phyloP scores from a whole-genome alignment of 345 rosid genomes.

The Angophora floribunda region DNA sequence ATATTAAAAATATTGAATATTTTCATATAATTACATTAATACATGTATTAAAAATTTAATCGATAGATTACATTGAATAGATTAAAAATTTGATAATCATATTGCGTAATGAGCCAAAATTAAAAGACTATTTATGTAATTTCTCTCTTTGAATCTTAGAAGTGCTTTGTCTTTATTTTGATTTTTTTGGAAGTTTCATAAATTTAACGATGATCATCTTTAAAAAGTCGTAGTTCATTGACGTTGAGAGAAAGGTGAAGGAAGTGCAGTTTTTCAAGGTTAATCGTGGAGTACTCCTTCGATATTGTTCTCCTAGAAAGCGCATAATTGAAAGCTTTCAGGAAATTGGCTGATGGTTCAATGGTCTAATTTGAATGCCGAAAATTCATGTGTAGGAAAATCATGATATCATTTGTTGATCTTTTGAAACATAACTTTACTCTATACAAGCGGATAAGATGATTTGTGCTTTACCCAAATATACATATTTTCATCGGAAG shows the following conservation, averaged over 20 bases:
- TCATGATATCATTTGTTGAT: background rate
- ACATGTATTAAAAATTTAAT: no score
- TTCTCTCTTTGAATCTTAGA: background rate
- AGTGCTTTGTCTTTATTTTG: background rate
- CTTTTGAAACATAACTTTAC: background rate
- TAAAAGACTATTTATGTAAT: background rate
- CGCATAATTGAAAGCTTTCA: background rate
- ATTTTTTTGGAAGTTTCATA: background rate
- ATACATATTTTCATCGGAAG: background rate
- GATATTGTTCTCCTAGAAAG: background rate
- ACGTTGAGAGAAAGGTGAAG: background rate
- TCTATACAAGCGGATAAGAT: background rate
- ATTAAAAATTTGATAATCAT: no score
- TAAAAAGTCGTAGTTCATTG: background rate
- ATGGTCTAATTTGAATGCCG: no score
- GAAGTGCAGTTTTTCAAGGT: background rate
- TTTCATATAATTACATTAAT: no score
- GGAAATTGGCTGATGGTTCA: no score
- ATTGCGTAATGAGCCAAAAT: no score
- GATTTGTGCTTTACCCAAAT: background rate
- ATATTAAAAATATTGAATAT: no score
- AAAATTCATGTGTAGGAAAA: background rate
- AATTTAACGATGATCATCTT: background rate
- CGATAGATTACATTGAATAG: no score
- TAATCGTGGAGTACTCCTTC: background rate